Base-by-base conservation (phyloP, 2,329 filamentous ascomycete genomes). In the Hypomyces perniciosus region DNA sequence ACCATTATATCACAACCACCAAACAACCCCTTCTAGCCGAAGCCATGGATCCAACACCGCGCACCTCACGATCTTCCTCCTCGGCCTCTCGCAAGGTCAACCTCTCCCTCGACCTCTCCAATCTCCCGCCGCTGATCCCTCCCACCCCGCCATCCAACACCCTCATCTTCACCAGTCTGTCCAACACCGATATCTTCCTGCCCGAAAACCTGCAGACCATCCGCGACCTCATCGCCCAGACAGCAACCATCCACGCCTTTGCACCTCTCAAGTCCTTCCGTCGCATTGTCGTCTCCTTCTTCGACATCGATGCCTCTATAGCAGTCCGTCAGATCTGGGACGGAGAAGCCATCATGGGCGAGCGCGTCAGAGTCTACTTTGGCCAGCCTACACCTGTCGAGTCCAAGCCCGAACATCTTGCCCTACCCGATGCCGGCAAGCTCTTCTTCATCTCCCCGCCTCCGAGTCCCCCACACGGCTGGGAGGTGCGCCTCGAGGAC, bases 141-240 rank as follows among this genome's bases (percentile, higher is more conserved):
- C 87, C 88, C n/a, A 83, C 86, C 28, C 81, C 84, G 49, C 85
- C 87, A 5, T 87, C 85, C 58, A 93, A 93, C 74, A 93, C 88
- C 0, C 83, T 93, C 51, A 81, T 93, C 62, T 85, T 93, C 65
- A 93, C 88, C 61, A 90, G 90, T 72, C 81, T 93, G 54, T 73
- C 84, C 63, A 81, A 88, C 57, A 71, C 77, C 53, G 83, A 86
- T 62, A 83, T 90, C 72, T 93, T 92, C 76, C 76, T 80, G 52
- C 76, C 86, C 13, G 78, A 85, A 55, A 90, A 89, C 69, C 77
- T 92, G 53, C 80, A 86, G 61, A 82, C 79, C 54, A 87, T 92
- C 61, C 84, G 83, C 64, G 77, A 83, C 49, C 81, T 89, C 53
- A 84, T 93, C 66, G 73, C 80, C 62, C 68, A 79, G 45, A 81